Conservation (phyloP, 2,329 filamentous ascomycete species). For the Aotearoamyces nothofagi region DNA sequence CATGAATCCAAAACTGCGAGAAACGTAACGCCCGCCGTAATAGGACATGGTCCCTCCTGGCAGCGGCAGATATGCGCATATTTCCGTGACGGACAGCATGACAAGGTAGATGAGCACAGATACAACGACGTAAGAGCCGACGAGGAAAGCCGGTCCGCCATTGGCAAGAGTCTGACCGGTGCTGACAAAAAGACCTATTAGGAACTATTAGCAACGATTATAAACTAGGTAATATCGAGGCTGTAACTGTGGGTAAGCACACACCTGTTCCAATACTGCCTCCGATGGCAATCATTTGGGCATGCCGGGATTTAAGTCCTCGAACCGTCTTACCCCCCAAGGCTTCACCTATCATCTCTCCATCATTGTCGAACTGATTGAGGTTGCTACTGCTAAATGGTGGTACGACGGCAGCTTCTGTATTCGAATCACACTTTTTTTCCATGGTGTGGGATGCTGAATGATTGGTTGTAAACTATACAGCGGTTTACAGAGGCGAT, state of each 20-base stretch:
- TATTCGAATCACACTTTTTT: too few species aligned
- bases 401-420: too few species aligned
- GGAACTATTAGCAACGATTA: too few species aligned
- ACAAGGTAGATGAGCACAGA: constrained; percentile 27
- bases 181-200: constrained; percentile 25
- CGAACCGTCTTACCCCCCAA: constrained; percentile 11
- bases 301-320: constrained; percentile 17
- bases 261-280: constrained; percentile 29
- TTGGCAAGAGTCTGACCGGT: constrained; percentile 26
- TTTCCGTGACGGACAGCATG: constrained; percentile 37
- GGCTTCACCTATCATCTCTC: too few species aligned
- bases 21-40: not conserved
- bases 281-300: constrained; percentile 17
- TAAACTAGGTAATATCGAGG: too few species aligned
- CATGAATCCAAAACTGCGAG: too few species aligned
- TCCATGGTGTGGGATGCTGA: too few species aligned
- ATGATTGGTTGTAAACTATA: too few species aligned
- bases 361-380: too few species aligned
- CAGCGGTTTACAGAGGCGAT: too few species aligned
- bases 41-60: constrained; percentile 22
- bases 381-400: too few species aligned
- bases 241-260: too few species aligned
- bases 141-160: constrained; percentile 28
- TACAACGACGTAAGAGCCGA: constrained; percentile 28
- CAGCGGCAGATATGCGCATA: constrained; percentile 46